Evolutionary conservation across 2,329 filamentous ascomycete genomes (phyloP), one percentile per base, ranked within the genome.

Genomic region (Fusarium setosum): DNA sequence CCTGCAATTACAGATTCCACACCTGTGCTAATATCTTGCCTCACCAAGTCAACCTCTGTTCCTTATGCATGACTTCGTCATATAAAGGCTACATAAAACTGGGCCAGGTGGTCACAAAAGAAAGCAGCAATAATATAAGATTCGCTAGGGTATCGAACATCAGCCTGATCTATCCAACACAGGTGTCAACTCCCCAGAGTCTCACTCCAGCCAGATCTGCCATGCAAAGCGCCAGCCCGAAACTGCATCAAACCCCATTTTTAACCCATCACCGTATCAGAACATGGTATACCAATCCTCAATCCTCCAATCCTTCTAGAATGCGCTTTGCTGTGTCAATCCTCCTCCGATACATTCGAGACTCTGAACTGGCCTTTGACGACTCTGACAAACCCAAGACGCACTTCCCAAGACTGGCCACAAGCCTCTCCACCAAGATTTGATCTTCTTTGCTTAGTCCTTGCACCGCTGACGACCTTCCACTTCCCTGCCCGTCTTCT

Each of bases 261-360:
- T 61, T 34, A 26, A 12, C 29, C 21, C 34, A 35, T 48, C 20
- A n/a, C 26, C 18, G 47, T 42, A 23, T 20, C 31, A 34, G 35
- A 51, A 24, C 44, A 55, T 44, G 12, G 13, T 31, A 48, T 42
- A 17, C 45, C 45, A 35, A 26, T 26, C 56, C 53, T 58, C 40
- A 69, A 26, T 82, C 83, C 64, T 89, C 84, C 59, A 89, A 80
- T 6, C 92, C 92, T 67, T 95, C 92, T 26, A 97, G 81, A 4
- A 92, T 85, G 51, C 87, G 84, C 60, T 89, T 88, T 6, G 93
- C 94, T 51, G 88, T 87, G 67, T 96, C 92, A 49, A 97, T 84
- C 67, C 91, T 84, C 64, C 91, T 82, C 60, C 93, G 83, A 76
- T 92, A 88, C 59, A 90, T 82, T 54, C 89, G 83, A 48, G 84